Conservation (phyloP, 225 moss, liverwort and hornwort species). For the Anthoceros angustus region DNA sequence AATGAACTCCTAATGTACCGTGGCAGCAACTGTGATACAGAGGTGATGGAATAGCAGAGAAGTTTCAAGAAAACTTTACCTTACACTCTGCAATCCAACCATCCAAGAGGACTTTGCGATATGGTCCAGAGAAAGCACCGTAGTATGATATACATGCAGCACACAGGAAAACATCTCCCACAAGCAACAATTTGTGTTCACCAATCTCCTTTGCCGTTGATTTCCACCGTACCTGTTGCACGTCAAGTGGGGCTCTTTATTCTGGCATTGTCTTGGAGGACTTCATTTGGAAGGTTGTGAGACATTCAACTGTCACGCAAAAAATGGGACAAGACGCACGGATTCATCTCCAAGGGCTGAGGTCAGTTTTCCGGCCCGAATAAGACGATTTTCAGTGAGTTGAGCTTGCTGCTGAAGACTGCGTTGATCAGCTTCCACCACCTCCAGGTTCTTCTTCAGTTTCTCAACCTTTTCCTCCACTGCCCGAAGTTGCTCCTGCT, state of each 20-base stretch:
- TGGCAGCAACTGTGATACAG: too few relatives aligned
- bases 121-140: slow-evolving; percentile 75
- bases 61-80: slow-evolving; percentile 14
- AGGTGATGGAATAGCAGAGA: too few relatives aligned
- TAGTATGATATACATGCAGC: slow-evolving; percentile 86
- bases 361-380: slow-evolving; percentile 68
- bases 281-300: too few relatives aligned
- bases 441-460: slow-evolving; percentile 38
- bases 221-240: slow-evolving; percentile 57
- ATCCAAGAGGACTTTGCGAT: slow-evolving; percentile 49
- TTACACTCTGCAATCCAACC: slow-evolving; percentile 62
- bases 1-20: too few relatives aligned
- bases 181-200: slow-evolving; percentile 55
- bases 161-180: slow-evolving; percentile 84
- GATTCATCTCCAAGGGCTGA: slow-evolving; percentile 84
- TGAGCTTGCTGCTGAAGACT: slow-evolving; percentile 52
- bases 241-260: too few relatives aligned
- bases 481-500: slow-evolving; percentile 43
- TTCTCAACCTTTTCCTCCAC: slow-evolving; percentile 59
- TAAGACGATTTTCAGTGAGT: slow-evolving; percentile 61
- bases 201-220: slow-evolving; percentile 53
- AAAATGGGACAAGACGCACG: slow-evolving; percentile 14
- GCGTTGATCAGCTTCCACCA: slow-evolving; percentile 70
- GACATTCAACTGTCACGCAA: not conserved
- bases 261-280: too few relatives aligned